Evolutionary conservation across 2,329 filamentous ascomycete species (phyloP), one percentile per base, ranked within the genome.

Genomic region (Colletotrichum falcatum): DNA sequence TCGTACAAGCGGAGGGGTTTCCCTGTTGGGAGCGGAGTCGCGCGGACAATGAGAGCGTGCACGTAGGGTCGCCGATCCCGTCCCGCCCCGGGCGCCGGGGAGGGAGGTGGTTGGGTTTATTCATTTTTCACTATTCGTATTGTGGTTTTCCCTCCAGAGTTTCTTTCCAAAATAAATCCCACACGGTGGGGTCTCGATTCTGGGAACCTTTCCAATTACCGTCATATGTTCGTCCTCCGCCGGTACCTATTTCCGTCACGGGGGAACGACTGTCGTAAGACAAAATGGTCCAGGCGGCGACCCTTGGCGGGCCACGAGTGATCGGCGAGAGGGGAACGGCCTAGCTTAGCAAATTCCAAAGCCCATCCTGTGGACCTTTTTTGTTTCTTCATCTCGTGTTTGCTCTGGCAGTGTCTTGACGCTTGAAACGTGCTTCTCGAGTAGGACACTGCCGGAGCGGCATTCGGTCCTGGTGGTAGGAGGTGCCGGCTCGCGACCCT

Each of bases 251-350:
- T 35, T 23, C 3, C 14, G 30, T 30, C 30, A 33, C 14, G 30
- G 18, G 20, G 20, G 5, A 30, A 26, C 23, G 26, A 26, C 14
- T 51, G 26, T 44, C 42, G n/a, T 44, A 44, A 44, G 42, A 28
- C 23, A 28, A 35, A 35, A n/a, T 12, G 30, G 51, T n/a, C 28
- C 51, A 20, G 20, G 20, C 51, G 20, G 20, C 51, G 33, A 54
- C 33, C 51, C 42, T 33, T 35, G 28, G 12, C 18, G 33, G 14
- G 30, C 58, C 42, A 61, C 58, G 42, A 49, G 58, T 35, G 58
- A 48, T 61, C 42, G 42, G 42, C 58, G 16, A 33, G 39, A 20
- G 28, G 39, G 26, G 28, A 28, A 30, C 58, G 42, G 33, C 30
- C 28, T 48, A 1, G 5, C 8, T 44, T n/a, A 8, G 18, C 18